Base-by-base conservation (phyloP, 2,329 filamentous ascomycete species). In the Aspergillus luchuensis region DNA sequence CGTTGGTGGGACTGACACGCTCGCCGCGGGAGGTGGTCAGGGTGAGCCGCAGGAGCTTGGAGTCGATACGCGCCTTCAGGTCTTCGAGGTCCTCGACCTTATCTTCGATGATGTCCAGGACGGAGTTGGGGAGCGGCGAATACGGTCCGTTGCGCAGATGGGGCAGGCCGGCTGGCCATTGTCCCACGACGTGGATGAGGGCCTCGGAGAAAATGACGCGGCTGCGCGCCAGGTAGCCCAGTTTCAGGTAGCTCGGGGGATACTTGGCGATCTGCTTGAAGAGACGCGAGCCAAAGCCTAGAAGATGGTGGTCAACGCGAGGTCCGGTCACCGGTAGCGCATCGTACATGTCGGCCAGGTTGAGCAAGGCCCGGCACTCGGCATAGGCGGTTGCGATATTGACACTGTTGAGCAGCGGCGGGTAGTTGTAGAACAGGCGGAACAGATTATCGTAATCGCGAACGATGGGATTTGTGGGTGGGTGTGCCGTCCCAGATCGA, bases 181-280 rank as follows among this genome's bases (percentile, higher is more conserved):
- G 91, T 3, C 94, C 94, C 0, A 97, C 93, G 0, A 97, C 92
- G 71, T 98, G 94, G 56, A 97, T 91, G 52, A 98, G 82, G 0
- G 93, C 92, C 79, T 98, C 90, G 66, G 90, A 87, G 70, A 92
- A 93, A 55, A 93, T 92, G 66, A 93, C 88, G 66, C 90, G 90
- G 70, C 89, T 93, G 48, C 91, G 87, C 8, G 92, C 89, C 45
- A 97, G 84, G 70, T 92, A 97, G 39, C 92, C 93, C 1, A 98
- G 85, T 60, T 93, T 93, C 51, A 97, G 85, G 72, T 97, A 98
- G 61, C 89, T 92, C 51, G 95, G 91, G 11, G 94, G 93, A 72
- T 97, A 97, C 77, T 97, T 97, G 56, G 93, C 92, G 64, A 97
- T 96, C 77, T 97, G 94, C 76, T 95, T 96, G 89, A 93, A 97